phyloP scores from a whole-genome alignment of 164 flowering plant genomes.

The Chimonanthus praecox region DNA sequence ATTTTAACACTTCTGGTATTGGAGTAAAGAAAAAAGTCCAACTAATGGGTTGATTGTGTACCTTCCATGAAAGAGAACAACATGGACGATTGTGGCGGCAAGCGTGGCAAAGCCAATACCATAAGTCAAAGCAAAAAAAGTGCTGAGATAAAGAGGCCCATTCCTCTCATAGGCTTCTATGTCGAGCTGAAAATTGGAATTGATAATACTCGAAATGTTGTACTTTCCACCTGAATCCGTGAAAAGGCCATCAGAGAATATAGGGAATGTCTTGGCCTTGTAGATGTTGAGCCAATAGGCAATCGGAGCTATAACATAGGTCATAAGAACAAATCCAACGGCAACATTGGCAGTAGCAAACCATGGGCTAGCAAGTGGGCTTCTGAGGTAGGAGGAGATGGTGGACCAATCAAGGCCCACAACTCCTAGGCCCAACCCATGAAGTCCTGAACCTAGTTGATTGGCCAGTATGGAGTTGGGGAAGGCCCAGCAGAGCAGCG shows the following conservation, averaged over 20 bases:
- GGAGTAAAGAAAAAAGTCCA: no score
- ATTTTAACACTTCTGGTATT: no score
- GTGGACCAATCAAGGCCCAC: slow-evolving; percentile 74
- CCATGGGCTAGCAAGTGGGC: slow-evolving; percentile 91
- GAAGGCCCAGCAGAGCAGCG: slow-evolving; percentile 71
- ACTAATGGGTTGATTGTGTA: slow-evolving; percentile 9
- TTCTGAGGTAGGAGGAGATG: slow-evolving; percentile 63
- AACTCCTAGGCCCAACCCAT: slow-evolving; percentile 61
- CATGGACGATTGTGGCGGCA: slow-evolving; percentile 63
- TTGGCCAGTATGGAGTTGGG: slow-evolving; percentile 53
- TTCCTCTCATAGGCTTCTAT: slow-evolving; percentile 38
- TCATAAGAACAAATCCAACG: slow-evolving; percentile 48
- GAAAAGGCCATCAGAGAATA: slow-evolving; percentile 52
- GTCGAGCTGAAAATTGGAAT: slow-evolving; percentile 51
- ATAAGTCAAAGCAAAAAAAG: slow-evolving; percentile 63
- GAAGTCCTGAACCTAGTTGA: slow-evolving; percentile 73
- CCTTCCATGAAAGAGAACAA: slow-evolving; percentile 72
- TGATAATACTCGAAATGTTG: slow-evolving; percentile 50
- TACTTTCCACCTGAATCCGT: slow-evolving; percentile 38
- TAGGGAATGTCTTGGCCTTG: slow-evolving; percentile 73
- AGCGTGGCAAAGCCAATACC: slow-evolving; percentile 78
- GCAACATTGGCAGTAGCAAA: slow-evolving; percentile 84
- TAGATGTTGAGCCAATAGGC: slow-evolving; percentile 60
- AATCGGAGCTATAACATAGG: slow-evolving; percentile 55
- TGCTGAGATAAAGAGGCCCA: slow-evolving; percentile 68